These are phyloP conservation scores for Ilyonectria robusta DNA, from an alignment of 2,329 filamentous ascomycete species.

Conservation along the genomic window DNA sequence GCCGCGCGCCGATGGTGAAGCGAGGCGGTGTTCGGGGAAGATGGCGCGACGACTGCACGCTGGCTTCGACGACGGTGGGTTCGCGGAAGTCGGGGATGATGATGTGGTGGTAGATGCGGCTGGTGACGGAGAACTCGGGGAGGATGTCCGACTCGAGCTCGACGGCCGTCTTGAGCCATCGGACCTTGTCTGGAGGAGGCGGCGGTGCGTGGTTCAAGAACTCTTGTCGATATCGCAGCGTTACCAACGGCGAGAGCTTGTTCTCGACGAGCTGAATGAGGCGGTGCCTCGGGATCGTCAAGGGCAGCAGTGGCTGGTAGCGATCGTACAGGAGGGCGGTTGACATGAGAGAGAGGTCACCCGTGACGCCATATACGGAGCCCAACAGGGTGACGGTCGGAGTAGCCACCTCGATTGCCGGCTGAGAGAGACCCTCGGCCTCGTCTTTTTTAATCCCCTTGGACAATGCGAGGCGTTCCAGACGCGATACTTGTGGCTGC, in stretches of 20 bases:
- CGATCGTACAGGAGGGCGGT: conserved; percentile 53
- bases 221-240: conserved; percentile 57
- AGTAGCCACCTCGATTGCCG: conserved; percentile 37
- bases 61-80: conserved; percentile 56
- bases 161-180: conserved; percentile 44
- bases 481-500: conserved; percentile 42
- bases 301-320: conserved; percentile 57
- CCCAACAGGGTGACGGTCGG: conserved; percentile 57
- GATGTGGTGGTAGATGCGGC: conserved; percentile 54
- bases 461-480: conserved; percentile 41
- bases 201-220: conserved; percentile 46
- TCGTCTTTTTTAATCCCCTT: conserved; percentile 27
- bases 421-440: conserved; percentile 25
- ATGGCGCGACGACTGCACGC: conserved; percentile 46
- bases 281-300: conserved; percentile 54
- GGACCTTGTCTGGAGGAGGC: conserved; percentile 30
- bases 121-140: conserved; percentile 54
- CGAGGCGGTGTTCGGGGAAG: conserved; percentile 43
- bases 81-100: conserved; percentile 45
- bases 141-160: conserved; percentile 53
- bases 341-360: conserved; percentile 48
- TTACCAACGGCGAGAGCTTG: conserved; percentile 55
- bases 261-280: conserved; percentile 56
- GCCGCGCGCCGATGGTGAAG: conserved; percentile 52
- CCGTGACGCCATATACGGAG: conserved; percentile 57